Evolutionary conservation across 805 yeast genomes (phyloP).

Genomic region (Candida ficus): DNA sequence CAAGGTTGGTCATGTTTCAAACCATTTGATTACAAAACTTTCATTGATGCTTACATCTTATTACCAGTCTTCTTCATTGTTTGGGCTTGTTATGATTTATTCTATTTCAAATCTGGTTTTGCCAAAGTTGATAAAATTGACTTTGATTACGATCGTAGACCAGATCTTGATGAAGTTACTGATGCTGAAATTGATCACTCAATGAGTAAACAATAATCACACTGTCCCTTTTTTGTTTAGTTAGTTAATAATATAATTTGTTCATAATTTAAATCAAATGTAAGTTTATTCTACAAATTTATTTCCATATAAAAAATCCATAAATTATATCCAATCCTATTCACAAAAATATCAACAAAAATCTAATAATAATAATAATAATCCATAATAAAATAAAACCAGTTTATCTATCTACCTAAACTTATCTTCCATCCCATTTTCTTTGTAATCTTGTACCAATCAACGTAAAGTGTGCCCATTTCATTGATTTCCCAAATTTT

Average conservation of each 20-base stretch:
- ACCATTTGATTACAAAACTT: constrained; percentile 43
- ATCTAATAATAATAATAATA: too few relatives aligned
- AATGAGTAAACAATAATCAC: background rate
- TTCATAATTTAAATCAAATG: too few relatives aligned
- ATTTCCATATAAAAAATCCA: too few relatives aligned
- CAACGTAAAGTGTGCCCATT: constrained; percentile 30
- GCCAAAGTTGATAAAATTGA: constrained; percentile 41
- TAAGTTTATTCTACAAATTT: too few relatives aligned
- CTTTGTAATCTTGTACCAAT: constrained; percentile 37
- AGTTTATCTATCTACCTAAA: constrained; percentile 22
- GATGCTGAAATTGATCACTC: background rate
- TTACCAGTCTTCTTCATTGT: constrained; percentile 50
- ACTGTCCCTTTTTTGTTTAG: too few relatives aligned
- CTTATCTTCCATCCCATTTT: constrained; percentile 35
- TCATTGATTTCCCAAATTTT: constrained; percentile 35
- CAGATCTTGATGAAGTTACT: constrained; percentile 26
- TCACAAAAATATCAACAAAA: too few relatives aligned
- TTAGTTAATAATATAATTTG: too few relatives aligned
- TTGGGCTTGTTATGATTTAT: constrained; percentile 36
- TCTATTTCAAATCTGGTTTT: constrained; percentile 34
- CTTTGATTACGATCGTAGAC: constrained; percentile 44
- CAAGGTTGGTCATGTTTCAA: constrained; percentile 48
- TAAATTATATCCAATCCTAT: too few relatives aligned
- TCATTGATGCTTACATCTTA: constrained; percentile 58
- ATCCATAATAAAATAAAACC: too few relatives aligned